A percentile compares a stretch with the other conserved stretches of the same genome.
These are phyloP conservation scores for Aspergillus neoniger DNA, from an alignment of 2,329 filamentous ascomycete genomes.

Conservation along the genomic window DNA sequence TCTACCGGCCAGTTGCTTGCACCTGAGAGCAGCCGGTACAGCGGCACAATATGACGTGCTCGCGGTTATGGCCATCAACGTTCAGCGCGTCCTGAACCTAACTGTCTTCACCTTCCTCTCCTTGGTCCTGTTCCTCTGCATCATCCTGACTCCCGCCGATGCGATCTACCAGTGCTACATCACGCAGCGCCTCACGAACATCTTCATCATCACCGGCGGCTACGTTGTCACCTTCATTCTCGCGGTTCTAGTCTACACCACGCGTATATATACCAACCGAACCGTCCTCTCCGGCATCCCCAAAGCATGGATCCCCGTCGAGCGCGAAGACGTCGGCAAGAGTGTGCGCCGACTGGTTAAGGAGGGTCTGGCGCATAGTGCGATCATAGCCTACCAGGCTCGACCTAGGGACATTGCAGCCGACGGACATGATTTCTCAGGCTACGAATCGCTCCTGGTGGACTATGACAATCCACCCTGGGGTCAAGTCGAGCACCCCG, in stretches of 20 bases:
- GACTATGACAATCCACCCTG: constrained; percentile 61
- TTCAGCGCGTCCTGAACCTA: constrained; percentile 80
- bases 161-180: constrained; percentile 74
- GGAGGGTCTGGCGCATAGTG: constrained; percentile 72
- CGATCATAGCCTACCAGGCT: constrained; percentile 76
- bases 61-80: constrained; percentile 37
- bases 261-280: constrained; percentile 83
- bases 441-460: constrained; percentile 35
- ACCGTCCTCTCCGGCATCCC: constrained; percentile 79
- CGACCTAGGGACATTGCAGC: constrained; percentile 63
- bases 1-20: not conserved
- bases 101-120: constrained; percentile 75
- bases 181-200: constrained; percentile 70
- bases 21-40: constrained; percentile 4
- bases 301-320: constrained; percentile 80
- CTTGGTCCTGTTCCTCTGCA: constrained; percentile 69
- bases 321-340: constrained; percentile 77
- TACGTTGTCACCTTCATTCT: constrained; percentile 73
- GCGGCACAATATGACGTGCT: constrained; percentile 26
- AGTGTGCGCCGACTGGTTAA: constrained; percentile 75
- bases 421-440: constrained; percentile 34
- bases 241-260: constrained; percentile 74
- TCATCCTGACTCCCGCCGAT: constrained; percentile 79
- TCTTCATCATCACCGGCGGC: constrained; percentile 75
- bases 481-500: constrained; percentile 81